Percentiles rank a stretch among this genome's conserved stretches.
Evolutionary conservation across 2,329 filamentous ascomycete genomes (phyloP).

Genomic region (Colletotrichum brevisporum): DNA sequence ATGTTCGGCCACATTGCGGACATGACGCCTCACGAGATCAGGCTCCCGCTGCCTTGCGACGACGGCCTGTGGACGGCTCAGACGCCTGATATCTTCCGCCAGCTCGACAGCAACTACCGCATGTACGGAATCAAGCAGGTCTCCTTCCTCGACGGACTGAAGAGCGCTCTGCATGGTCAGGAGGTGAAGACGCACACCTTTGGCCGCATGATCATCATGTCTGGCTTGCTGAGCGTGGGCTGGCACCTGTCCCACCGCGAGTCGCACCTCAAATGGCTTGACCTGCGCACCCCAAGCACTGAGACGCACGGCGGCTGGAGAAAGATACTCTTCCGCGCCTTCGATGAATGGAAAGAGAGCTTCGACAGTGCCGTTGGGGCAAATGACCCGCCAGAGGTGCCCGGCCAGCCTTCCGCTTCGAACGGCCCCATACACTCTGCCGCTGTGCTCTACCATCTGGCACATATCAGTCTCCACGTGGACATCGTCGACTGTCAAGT

Average conservation of each 20-base stretch:
- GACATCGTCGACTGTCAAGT: slow-evolving; percentile 93
- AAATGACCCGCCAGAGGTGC: slow-evolving; percentile 49
- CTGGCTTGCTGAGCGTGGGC: slow-evolving; percentile 88
- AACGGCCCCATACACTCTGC: slow-evolving; percentile 81
- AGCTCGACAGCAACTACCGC: slow-evolving; percentile 81
- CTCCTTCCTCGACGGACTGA: slow-evolving; percentile 87
- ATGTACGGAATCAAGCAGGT: slow-evolving; percentile 84
- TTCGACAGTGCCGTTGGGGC: slow-evolving; percentile 78
- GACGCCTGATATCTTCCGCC: slow-evolving; percentile 81
- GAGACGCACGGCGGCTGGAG: slow-evolving; percentile 82
- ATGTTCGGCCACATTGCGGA: slow-evolving; percentile 94
- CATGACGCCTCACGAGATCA: slow-evolving; percentile 92
- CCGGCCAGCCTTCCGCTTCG: slow-evolving; percentile 65
- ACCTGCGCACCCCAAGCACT: slow-evolving; percentile 73
- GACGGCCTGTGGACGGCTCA: slow-evolving; percentile 88
- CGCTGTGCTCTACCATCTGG: slow-evolving; percentile 86
- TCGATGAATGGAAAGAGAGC: slow-evolving; percentile 89
- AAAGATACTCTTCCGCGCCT: slow-evolving; percentile 80
- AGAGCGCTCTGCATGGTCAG: slow-evolving; percentile 85
- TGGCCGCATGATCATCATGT: slow-evolving; percentile 91
- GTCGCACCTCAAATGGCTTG: slow-evolving; percentile 85
- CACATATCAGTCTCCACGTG: slow-evolving; percentile 90
- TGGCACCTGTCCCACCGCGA: slow-evolving; percentile 94
- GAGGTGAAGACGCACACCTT: slow-evolving; percentile 89
- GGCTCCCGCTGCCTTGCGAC: slow-evolving; percentile 87